Evolutionary conservation across 352 stramenopile genomes (phyloP), one percentile per base, ranked within the genome.

Genomic region (Phytophthora cryptogea): DNA sequence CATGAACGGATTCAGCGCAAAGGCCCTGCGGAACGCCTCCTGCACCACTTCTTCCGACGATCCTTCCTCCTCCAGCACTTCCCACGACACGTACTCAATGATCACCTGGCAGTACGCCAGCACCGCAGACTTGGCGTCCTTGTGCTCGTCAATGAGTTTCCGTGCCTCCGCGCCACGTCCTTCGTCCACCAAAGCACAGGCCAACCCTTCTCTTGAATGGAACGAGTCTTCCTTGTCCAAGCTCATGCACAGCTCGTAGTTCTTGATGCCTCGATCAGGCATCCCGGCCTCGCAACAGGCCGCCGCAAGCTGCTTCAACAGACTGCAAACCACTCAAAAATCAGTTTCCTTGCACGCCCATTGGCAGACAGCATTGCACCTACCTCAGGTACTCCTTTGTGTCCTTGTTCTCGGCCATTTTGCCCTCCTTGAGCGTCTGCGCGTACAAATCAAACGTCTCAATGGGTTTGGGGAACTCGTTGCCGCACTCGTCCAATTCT

Each of bases 41-140:
- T 76, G 84, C 30, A 95, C 84, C 17, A 92, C 65, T 27, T 90
- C 74, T 59, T 94, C 84, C 1, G 80, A 92, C 7, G 86, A 92
- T 3, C 82, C 83, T 20, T 79, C 65, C 50, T 95, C 86, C 56
- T 95, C 86, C 17, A 95, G 69, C 45, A 95, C 86, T 58, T 95
- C 86, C 86, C 86, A 95, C 17, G 82, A 92, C 35, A 95, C 83
- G 68, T 95, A 95, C 59, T 95, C 86, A 33, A 95, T 73, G 30
- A 95, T 84, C 42, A 93, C 85, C 28, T 78, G 82, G 48, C 84
- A 94, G 57, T 94, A 95, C 26, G 86, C 86, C 5, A 95, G 62
- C 51, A 95, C 73, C 1, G 83, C 77, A 33, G 86, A 91, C 10
- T 72, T 42, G 10, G 80, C 59, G 28, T 70, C 68, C 26, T 64